These are phyloP conservation scores for Ramularia endophylla DNA, from an alignment of 2,329 filamentous ascomycete species.

Conservation along the genomic window DNA sequence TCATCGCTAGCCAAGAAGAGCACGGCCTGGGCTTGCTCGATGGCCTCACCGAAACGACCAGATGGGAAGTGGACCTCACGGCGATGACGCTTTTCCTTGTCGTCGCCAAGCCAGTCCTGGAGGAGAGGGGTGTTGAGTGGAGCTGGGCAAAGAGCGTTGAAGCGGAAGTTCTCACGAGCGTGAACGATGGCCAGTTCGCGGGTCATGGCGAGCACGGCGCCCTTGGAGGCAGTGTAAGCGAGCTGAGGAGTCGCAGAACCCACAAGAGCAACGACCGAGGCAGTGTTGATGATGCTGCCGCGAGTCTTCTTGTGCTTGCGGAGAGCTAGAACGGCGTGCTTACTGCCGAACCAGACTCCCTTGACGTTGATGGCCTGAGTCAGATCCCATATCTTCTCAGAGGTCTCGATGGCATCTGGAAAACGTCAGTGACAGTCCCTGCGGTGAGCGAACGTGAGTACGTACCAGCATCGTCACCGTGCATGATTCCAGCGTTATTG, in stretches of 20 bases:
- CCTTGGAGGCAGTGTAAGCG: conserved; percentile 91
- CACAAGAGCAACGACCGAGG: conserved; percentile 80
- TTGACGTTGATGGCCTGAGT: conserved; percentile 96
- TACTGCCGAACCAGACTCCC: conserved; percentile 95
- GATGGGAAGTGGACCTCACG: conserved; percentile 86
- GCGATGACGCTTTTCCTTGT: conserved; percentile 70
- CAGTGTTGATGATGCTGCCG: conserved; percentile 86
- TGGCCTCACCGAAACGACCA: conserved; percentile 84
- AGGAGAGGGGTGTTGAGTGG: conserved; percentile 87
- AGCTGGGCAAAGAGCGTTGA: conserved; percentile 86
- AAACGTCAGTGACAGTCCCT: too few relatives aligned
- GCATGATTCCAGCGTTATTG: conserved; percentile 99
- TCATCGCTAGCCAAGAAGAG: conserved; percentile 84
- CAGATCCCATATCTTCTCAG: conserved; percentile 88
- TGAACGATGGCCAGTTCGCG: conserved; percentile 89
- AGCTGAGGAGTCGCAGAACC: conserved; percentile 83
- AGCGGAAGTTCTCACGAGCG: conserved; percentile 80
- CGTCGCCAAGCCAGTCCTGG: conserved; percentile 90
- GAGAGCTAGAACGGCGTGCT: conserved; percentile 79
- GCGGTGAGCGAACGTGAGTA: conserved; percentile 51
- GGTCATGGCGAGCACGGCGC: conserved; percentile 83
- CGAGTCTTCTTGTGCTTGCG: conserved; percentile 72
- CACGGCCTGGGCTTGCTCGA: conserved; percentile 87
- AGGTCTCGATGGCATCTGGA: conserved; percentile 69
- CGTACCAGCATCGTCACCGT: conserved; percentile 54